Evolutionary conservation across 306 rosid species (phyloP).

Genomic region (Pterocarpus macrocarpus): DNA sequence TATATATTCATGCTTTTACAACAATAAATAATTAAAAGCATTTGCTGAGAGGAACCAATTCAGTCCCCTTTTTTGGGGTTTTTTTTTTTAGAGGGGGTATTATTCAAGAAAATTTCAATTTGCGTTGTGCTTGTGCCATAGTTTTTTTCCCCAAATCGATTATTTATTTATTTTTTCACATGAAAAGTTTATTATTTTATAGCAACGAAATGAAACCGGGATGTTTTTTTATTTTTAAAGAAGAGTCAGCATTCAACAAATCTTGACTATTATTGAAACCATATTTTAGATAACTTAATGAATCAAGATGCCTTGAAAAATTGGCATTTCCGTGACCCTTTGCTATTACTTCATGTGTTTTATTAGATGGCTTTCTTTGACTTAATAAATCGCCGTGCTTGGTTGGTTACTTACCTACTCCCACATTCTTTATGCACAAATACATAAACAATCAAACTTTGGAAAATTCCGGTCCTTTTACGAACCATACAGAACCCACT

Average conservation of each 20-base stretch:
- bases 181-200: background rate
- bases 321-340: conserved; percentile 2
- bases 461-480: conserved; percentile 5
- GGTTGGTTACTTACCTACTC: conserved; percentile 26
- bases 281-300: background rate
- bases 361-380: conserved; percentile 30
- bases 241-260: conserved; percentile 50
- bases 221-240: background rate
- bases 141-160: background rate
- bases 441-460: background rate
- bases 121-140: background rate
- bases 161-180: background rate
- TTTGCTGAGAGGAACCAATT: background rate
- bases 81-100: too few species aligned
- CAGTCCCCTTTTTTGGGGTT: too few species aligned
- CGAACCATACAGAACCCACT: background rate
- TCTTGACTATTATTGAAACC: conserved; percentile 43
- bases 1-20: background rate
- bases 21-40: background rate
- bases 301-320: conserved; percentile 41
- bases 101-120: too few species aligned
- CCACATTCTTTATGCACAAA: conserved; percentile 14
- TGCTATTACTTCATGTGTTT: background rate
- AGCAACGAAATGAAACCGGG: conserved; percentile 18
- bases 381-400: background rate